These are phyloP conservation scores for Petrea volubilis DNA, from an alignment of 257 asterid genomes.

Conservation along the genomic window DNA sequence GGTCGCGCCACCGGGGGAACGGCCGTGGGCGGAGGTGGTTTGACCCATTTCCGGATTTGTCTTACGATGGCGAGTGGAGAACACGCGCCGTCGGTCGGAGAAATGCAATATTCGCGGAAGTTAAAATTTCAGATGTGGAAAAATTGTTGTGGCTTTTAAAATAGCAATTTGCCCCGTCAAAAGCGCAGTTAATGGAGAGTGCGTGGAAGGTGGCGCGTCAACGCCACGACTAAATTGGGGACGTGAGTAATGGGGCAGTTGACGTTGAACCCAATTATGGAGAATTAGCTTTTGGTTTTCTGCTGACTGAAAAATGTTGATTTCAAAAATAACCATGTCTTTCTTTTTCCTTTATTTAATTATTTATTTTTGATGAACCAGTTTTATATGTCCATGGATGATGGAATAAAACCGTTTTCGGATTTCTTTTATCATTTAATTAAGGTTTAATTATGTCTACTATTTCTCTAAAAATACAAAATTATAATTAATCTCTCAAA, in stretches of 20 bases:
- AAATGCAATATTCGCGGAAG: not conserved
- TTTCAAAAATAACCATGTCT: not conserved
- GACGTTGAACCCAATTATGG: not conserved
- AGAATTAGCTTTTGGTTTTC: not conserved
- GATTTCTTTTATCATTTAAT: no score
- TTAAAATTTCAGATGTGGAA: not conserved
- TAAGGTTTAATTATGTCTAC: no score
- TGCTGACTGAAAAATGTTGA: not conserved
- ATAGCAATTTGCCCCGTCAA: slow-evolving; percentile 16
- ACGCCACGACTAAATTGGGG: slow-evolving; percentile 7
- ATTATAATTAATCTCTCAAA: no score
- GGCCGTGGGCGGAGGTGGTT: slow-evolving; percentile 15
- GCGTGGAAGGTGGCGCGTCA: slow-evolving; percentile 21
- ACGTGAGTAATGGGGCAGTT: not conserved
- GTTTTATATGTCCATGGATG: no score
- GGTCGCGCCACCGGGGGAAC: slow-evolving; percentile 15
- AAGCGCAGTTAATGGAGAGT: not conserved
- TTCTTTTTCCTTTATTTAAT: no score
- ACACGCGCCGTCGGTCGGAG: slow-evolving; percentile 24
- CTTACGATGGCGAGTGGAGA: not conserved
- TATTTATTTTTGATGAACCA: no score
- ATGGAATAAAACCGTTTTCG: no score
- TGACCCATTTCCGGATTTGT: slow-evolving; percentile 25
- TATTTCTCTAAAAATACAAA: no score
- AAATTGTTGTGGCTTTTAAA: not conserved